A percentile compares a stretch with the other conserved stretches of the same genome.
phyloP scores from a whole-genome alignment of 202 grass and related monocot species.

The Dendrocalamus latiflorus region DNA sequence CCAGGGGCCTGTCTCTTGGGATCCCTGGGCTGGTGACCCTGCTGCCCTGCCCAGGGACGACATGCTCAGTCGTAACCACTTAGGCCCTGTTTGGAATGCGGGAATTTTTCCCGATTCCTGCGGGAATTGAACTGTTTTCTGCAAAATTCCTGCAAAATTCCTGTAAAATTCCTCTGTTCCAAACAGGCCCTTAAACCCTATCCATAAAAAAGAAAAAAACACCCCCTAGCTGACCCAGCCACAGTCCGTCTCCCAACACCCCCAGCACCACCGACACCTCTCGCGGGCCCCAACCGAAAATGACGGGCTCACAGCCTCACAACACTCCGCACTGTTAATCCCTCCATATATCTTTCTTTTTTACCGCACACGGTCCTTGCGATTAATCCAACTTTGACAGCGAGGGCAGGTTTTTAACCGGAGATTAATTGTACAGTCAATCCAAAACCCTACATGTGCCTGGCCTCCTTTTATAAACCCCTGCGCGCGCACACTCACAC shows the following conservation, averaged over 20 bases:
- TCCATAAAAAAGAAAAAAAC: too few relatives aligned
- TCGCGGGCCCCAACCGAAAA: neutral
- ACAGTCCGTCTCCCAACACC: neutral
- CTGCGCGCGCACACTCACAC: neutral
- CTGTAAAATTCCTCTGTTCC: too few relatives aligned
- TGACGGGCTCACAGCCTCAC: neutral
- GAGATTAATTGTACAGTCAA: neutral
- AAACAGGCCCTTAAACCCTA: too few relatives aligned
- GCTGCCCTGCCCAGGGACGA: too few relatives aligned
- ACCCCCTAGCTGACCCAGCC: neutral
- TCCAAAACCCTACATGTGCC: constrained; percentile 24
- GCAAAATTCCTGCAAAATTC: too few relatives aligned
- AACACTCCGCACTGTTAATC: constrained; percentile 6
- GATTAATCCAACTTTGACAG: neutral
- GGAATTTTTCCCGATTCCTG: too few relatives aligned
- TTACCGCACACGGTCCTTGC: neutral
- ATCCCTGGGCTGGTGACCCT: too few relatives aligned
- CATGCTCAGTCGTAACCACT: too few relatives aligned
- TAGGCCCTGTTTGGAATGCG: too few relatives aligned
- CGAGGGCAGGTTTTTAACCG: neutral
- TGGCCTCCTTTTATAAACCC: constrained; percentile 6
- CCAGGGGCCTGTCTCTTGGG: too few relatives aligned
- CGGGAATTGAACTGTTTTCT: too few relatives aligned
- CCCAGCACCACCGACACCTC: constrained; percentile 40
- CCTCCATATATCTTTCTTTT: neutral